A percentile compares a stretch with the other conserved stretches of the same genome.
Evolutionary conservation across 768 basidiomycete genomes (phyloP).

Genomic region (Nidularia pulvinata): DNA sequence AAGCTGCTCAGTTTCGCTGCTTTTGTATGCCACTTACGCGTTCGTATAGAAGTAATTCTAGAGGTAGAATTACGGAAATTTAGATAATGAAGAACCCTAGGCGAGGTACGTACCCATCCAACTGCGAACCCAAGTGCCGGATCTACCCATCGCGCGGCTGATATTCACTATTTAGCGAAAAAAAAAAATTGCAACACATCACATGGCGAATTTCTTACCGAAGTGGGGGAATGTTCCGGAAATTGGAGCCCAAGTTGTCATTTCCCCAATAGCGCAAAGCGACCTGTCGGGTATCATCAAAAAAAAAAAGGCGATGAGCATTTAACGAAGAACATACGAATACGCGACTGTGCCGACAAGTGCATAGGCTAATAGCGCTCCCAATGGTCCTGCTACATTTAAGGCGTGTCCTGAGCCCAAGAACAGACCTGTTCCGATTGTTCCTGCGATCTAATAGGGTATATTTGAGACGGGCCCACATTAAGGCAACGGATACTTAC

Average conservation of each 20-base stretch:
- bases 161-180: not conserved
- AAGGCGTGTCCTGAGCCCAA: slow-evolving; percentile 69
- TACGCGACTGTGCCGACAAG: slow-evolving; percentile 70
- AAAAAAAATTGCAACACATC: not conserved
- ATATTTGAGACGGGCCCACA: not conserved
- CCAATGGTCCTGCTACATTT: slow-evolving; percentile 59
- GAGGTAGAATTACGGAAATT: not conserved
- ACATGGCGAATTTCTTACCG: slow-evolving; percentile 27
- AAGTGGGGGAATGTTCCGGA: slow-evolving; percentile 81
- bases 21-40: slow-evolving; percentile 21
- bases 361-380: slow-evolving; percentile 63
- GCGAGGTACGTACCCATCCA: slow-evolving; percentile 40
- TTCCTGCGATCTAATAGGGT: slow-evolving; percentile 59
- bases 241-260: slow-evolving; percentile 80
- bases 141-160: slow-evolving; percentile 58
- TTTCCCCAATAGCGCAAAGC: slow-evolving; percentile 70
- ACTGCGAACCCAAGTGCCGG: slow-evolving; percentile 59
- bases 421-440: slow-evolving; percentile 75
- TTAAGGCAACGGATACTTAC: slow-evolving; percentile 30
- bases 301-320: not conserved
- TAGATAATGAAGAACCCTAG: not conserved
- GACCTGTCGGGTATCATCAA: slow-evolving; percentile 32
- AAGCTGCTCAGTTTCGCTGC: not conserved
- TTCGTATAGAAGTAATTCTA: slow-evolving; percentile 44
- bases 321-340: slow-evolving; percentile 34